Base-by-base conservation (phyloP, 2,329 filamentous ascomycete species). In the Fusarium tupiense region DNA sequence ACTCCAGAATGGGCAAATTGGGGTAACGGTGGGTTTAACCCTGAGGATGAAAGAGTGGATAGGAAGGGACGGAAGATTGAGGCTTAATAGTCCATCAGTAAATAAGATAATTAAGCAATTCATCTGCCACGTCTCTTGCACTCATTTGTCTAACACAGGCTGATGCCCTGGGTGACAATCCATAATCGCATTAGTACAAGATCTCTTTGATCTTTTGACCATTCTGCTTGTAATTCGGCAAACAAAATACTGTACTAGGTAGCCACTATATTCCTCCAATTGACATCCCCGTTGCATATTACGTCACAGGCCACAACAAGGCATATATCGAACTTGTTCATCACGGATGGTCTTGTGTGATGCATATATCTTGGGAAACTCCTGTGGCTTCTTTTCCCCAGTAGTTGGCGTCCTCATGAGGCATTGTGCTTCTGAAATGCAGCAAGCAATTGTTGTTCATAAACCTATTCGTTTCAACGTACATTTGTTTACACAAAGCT, bases 21-120 rank as follows among this genome's bases (percentile, higher is more conserved):
- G 94, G 96, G 96, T 0, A 94, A 95, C 74, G 96, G 96, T 5
- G 96, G 96, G 0, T 98, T 98, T 81, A 94, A 98, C 84, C 96
- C 96, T 2, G 88, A 93, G 56, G 96, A 98, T 83, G 90, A 93
- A 82, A 89, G 96, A 72, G 95, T 98, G 14, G 93, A 96, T 82
- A 89, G 92, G 76, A 98, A 98, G 84, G 95, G 95, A 5, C 91
- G 91, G 78, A 90, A 89, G 74, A 89, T 90, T 70, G 88, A 86
- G 72, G 65, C 74, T 24, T 76, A 61, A 53, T 78, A 72, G 70
- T 54, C 47, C 54, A 29, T 19, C 35, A 66, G n/a, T 10, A 29
- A 29, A 29, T 9, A 72, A 73, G 60, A 53, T 12, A 14, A 8
- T 37, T 20, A 52, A 31, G 46, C 19, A 24, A 19, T 16, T 13